Evolutionary conservation across 139 green algal genomes (phyloP).

Genomic region (Limnomonas spitsbergensis): DNA sequence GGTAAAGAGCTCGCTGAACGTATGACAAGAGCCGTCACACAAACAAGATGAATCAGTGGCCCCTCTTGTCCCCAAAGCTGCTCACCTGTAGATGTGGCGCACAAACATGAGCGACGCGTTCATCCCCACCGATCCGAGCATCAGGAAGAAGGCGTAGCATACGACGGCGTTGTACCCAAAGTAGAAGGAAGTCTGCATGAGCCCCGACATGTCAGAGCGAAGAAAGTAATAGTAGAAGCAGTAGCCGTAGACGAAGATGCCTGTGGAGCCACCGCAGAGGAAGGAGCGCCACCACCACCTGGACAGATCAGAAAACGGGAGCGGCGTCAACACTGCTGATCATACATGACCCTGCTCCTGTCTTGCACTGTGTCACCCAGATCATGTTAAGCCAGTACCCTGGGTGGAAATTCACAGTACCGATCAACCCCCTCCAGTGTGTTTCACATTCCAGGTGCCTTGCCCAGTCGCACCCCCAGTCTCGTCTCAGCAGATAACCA

Average conservation of each 20-base stretch:
- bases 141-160: slow-evolving; percentile 83
- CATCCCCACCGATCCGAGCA: slow-evolving; percentile 80
- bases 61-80: no score
- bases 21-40: no score
- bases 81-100: slow-evolving; percentile 48
- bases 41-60: no score
- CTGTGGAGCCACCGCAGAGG: slow-evolving; percentile 94
- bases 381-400: no score
- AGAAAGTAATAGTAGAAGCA: slow-evolving; percentile 96
- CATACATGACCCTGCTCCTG: neutral
- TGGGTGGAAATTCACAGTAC: no score
- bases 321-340: no score
- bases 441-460: no score
- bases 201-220: slow-evolving; percentile 79
- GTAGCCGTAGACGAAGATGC: slow-evolving; percentile 94
- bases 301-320: no score
- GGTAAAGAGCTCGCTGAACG: no score
- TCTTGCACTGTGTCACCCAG: neutral
- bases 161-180: slow-evolving; percentile 78
- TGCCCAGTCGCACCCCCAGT: no score
- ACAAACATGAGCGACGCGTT: slow-evolving; percentile 73
- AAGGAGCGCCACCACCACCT: slow-evolving; percentile 93
- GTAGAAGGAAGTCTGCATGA: slow-evolving; percentile 82
- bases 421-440: no score
- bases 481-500: no score